These are phyloP conservation scores for Alloteropsis semialata DNA, from an alignment of 176 grass and related monocot species.

Conservation along the genomic window DNA sequence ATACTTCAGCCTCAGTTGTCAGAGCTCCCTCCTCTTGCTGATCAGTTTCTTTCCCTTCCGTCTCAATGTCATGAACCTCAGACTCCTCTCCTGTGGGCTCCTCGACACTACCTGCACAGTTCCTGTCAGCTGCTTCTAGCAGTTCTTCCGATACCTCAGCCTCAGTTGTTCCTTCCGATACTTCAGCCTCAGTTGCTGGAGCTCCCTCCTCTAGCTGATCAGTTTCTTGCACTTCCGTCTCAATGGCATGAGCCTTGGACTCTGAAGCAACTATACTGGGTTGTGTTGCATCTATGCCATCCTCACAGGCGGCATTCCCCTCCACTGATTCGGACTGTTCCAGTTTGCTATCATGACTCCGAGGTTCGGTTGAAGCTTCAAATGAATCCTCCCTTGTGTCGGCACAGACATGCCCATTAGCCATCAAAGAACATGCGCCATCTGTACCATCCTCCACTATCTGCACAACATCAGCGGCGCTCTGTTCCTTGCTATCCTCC, in stretches of 20 bases:
- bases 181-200: background rate
- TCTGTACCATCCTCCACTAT: background rate
- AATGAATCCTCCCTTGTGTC: slow-evolving; percentile 1
- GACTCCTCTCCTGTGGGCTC: no score
- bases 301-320: background rate
- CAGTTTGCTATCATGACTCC: background rate
- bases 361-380: background rate
- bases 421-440: background rate
- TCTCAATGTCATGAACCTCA: background rate
- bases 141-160: no score
- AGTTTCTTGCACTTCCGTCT: background rate
- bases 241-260: background rate
- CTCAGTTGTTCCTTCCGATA: background rate
- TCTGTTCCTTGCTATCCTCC: slow-evolving; percentile 11
- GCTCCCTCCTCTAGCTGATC: background rate
- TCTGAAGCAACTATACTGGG: slow-evolving; percentile 2
- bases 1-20: background rate
- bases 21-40: background rate
- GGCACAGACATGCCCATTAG: slow-evolving; percentile 4
- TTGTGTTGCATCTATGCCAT: background rate
- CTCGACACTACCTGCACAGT: no score
- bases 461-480: background rate
- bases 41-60: slow-evolving; percentile 2
- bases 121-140: no score
- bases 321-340: no score